Base-by-base conservation (phyloP, 202 grass and related monocot genomes). In the Hordeum pubiflorum region DNA sequence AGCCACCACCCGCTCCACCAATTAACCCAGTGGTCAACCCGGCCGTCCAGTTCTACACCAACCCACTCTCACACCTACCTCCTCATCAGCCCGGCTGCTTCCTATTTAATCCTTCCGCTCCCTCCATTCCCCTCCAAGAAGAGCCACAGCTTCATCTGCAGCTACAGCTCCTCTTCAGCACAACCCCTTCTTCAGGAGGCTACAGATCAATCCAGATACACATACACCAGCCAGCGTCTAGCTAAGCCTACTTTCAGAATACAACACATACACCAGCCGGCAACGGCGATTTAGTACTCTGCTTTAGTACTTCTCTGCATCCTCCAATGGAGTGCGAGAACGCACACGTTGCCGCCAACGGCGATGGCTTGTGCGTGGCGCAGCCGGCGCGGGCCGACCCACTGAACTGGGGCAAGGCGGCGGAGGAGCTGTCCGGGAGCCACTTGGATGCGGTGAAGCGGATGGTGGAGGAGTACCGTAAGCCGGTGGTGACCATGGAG, bases 361-460 rank as follows among this genome's bases (percentile, higher is more conserved):
- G 78, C 15, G 86, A 40, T 38, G 90, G 78, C 4, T 3, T 89
- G 27, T 89, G 90, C 60, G 12, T 84, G 39, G 55, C 81, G 1
- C 60, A 79, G 58, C 66, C 55, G 17, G 75, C 75, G 13, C 34
- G 41, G 20, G 41, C 82, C 20, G 87, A 89, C 57, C 94, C 91
- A 0, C 75, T 97, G 0, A 97, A 93, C 84, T 97, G 94, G 94
- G 84, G 76, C 2, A 62, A 84, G 56, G 73, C 89, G 1, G 91
- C 94, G 4, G 87, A 69, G 63, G 84, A 88, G 50, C 20, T 89
- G 0, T 22, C 91, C 0, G 89, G 91, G 29, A 93, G 87, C 82
- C 94, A 97, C 61, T 69, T 97, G 11, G 89, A 93, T 0, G 91
- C 88, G 14, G 91, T 97, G 20, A 91, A 91, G 91, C 67, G 76